Evolutionary conservation across 225 moss, liverwort and hornwort genomes (phyloP), one percentile per base, ranked within the genome.

Genomic region (Physcomitrellopsis africana): DNA sequence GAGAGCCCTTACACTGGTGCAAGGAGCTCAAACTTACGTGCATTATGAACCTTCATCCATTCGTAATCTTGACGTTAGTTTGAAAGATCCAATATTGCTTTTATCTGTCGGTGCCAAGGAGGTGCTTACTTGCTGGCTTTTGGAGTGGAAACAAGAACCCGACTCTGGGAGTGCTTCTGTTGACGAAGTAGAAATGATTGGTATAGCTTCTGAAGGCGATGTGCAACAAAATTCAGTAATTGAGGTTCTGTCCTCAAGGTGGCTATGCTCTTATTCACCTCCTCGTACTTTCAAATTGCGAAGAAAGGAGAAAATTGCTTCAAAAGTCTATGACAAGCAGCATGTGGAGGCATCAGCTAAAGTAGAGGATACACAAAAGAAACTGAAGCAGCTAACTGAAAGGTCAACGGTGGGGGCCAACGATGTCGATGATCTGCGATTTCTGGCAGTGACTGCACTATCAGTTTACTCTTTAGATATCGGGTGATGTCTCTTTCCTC

Each of bases 71-170:
- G 76, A 74, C n/a, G 26, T 66, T 43, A 67, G 53, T 52, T 74
- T 63, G 59, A 68, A 52, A 68, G 76, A 85, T 43, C 83, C 83
- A 43, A 51, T 77, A 55, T 75, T 93, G 23, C 93, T 99, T 41
- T 77, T 95, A 65, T 93, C 99, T 81, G 99, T 92, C 9, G 99
- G 99, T 68, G 95, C 95, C 3, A 99, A 93, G 80, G 95, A 95
- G 81, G 88, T 95, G 13, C 77, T 99, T 62, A 99, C 99, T 73
- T 95, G 95, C 73, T 99, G 99, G 99, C 86, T 82, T 44, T 69
- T 99, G 65, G 81, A 91, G 70, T 95, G 92, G 92, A 69, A 67
- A 70, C 70, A 67, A 74, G 74, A 80, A 64, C 63, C 11, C 65
- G 68, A 68, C 62, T 73, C 71, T 23, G 72, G 46, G 20, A 80